Conservation (phyloP, 345 rosid genomes). For the Populus simonii region DNA sequence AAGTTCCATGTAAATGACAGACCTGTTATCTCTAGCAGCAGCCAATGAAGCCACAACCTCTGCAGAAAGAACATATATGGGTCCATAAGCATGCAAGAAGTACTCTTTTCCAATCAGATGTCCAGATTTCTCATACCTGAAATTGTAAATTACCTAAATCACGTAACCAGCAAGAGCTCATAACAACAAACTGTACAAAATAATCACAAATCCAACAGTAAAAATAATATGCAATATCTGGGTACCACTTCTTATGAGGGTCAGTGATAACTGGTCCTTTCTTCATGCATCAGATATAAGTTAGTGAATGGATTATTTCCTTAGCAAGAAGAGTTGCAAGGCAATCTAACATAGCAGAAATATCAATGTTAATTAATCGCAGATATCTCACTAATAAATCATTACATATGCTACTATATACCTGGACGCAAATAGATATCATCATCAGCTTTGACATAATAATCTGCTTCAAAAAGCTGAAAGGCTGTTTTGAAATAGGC, state of each 20-base stretch:
- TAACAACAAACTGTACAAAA: not conserved
- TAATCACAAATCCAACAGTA: not conserved
- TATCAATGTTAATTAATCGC: not conserved
- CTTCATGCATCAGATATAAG: constrained; percentile 88
- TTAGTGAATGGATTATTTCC: constrained; percentile 54
- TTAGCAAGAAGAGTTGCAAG: constrained; percentile 77
- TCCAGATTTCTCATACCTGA: constrained; percentile 81
- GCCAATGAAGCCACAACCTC: constrained; percentile 71
- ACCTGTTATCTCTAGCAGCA: constrained; percentile 71
- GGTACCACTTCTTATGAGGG: constrained; percentile 70
- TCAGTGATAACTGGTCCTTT: constrained; percentile 83
- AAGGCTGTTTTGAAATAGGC: constrained; percentile 67
- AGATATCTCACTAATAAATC: not conserved
- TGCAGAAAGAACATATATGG: constrained; percentile 65
- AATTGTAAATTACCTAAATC: not conserved
- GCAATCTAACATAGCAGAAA: constrained; percentile 47
- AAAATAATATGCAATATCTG: not conserved
- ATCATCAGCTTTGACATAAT: constrained; percentile 77
- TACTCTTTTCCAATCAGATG: constrained; percentile 73
- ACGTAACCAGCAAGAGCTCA: not conserved
- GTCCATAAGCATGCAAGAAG: constrained; percentile 80
- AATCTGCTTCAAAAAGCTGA: constrained; percentile 71
- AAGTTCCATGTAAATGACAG: constrained; percentile 14
- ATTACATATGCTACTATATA: constrained; percentile 11
- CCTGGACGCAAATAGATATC: constrained; percentile 86